Evolutionary conservation across 2,329 filamentous ascomycete genomes (phyloP).

Genomic region (Fusarium mangiferae): DNA sequence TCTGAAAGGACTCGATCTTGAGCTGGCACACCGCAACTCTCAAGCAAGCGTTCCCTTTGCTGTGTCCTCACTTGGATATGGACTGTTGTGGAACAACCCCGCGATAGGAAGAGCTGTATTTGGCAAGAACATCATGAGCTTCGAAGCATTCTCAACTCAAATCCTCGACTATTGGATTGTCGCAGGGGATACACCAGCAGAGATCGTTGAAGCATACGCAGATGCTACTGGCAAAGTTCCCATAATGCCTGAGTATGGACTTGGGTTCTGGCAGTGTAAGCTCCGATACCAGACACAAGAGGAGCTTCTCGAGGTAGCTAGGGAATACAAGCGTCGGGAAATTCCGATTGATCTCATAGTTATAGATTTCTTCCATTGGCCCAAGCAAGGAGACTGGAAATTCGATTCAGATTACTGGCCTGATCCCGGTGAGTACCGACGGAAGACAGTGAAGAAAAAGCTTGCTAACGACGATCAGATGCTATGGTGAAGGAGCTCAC

Average conservation of each 20-base stretch:
- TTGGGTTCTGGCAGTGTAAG: constrained; percentile 77
- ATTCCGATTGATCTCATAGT: constrained; percentile 74
- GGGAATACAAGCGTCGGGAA: constrained; percentile 65
- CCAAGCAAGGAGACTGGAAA: constrained; percentile 73
- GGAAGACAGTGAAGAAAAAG: too few relatives aligned
- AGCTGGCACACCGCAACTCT: constrained; percentile 73
- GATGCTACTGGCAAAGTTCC: constrained; percentile 67
- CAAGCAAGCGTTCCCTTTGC: constrained; percentile 73
- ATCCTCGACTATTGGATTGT: constrained; percentile 73
- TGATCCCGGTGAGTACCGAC: constrained; percentile 60
- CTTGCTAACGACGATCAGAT: constrained; percentile 46
- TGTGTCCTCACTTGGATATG: constrained; percentile 69
- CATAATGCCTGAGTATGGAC: constrained; percentile 75
- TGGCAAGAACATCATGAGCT: constrained; percentile 69
- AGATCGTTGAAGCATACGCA: constrained; percentile 67
- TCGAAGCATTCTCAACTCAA: constrained; percentile 68
- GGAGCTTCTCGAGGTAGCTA: constrained; percentile 67
- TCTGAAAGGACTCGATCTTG: constrained; percentile 70
- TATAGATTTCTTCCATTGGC: constrained; percentile 76
- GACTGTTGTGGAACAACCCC: constrained; percentile 75
- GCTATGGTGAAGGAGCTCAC: constrained; percentile 72
- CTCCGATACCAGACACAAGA: constrained; percentile 73
- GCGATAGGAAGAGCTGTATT: constrained; percentile 69
- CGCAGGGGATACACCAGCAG: constrained; percentile 63
- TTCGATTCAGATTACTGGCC: constrained; percentile 74